A percentile compares a stretch with the other conserved stretches of the same genome.
These are phyloP conservation scores for Draba incana DNA, from an alignment of 345 rosid species.

Conservation along the genomic window DNA sequence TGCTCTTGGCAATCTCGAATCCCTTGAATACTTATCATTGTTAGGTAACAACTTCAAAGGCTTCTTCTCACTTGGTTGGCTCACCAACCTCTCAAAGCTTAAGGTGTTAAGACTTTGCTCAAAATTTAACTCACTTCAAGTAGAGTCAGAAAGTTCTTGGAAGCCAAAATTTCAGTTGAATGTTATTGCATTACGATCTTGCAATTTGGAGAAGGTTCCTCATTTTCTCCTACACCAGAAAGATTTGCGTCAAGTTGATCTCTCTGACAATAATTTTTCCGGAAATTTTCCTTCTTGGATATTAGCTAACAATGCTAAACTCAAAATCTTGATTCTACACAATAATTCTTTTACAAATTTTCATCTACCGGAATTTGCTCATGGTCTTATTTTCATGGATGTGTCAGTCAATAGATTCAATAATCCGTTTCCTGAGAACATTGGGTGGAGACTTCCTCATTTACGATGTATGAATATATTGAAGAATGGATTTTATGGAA, in stretches of 20 bases:
- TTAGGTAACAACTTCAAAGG: constrained; percentile 24
- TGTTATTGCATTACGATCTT: constrained; percentile 2
- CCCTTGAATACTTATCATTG: constrained; percentile 29
- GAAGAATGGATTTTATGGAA: background rate
- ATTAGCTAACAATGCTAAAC: constrained; percentile 7
- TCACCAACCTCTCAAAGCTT: constrained; percentile 26
- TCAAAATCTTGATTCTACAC: background rate
- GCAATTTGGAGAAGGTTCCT: constrained; percentile 24
- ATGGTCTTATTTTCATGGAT: background rate
- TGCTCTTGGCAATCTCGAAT: background rate
- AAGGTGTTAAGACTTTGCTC: background rate
- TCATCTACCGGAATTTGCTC: constrained; percentile 18
- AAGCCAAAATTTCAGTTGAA: constrained; percentile 19
- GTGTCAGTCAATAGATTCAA: constrained; percentile 1
- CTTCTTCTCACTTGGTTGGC: constrained; percentile 1
- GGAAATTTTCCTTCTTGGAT: constrained; percentile 34
- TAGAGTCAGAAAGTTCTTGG: background rate
- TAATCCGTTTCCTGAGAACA: background rate
- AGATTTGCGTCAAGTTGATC: constrained; percentile 19
- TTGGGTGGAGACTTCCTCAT: constrained; percentile 1
- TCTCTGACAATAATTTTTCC: constrained; percentile 1
- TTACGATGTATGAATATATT: background rate
- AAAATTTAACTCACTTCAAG: background rate
- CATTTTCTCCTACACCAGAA: constrained; percentile 17
- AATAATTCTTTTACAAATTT: constrained; percentile 2